Base-by-base conservation (phyloP, 2,329 filamentous ascomycete species). In the Pseudocercospora fijiensis region DNA sequence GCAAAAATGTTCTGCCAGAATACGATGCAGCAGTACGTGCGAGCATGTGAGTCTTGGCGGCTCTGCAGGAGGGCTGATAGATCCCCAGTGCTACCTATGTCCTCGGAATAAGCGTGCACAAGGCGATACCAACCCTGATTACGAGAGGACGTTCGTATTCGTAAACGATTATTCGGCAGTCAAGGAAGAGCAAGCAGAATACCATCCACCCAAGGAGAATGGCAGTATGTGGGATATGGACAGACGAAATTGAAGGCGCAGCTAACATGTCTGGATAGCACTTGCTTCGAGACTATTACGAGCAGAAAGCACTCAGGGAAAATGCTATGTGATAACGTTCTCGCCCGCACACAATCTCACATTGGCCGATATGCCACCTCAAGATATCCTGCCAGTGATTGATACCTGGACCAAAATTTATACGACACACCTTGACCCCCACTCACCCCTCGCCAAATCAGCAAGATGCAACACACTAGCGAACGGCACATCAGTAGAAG, bases 141-240 rank as follows among this genome's bases (percentile, higher is more conserved):
- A 98, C 75, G 84, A 90, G 58, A 86, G 86, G 73, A 96, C 92
- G 0, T 98, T 96, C 76, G 89, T 94, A 43, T 99, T 99, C 74
- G 90, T 98, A 70, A 99, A 99, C 74, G 95, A 99, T 77, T 99
- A 95, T 79, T 96, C 92, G 73, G 95, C 95, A 1, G 94, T 99
- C 57, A 97, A 96, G 79, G 93, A 97, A 78, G 84, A 90, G 67
- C 95, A 99, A 78, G 88, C 89, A 28, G 88, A 91, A 55, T 99
- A 98, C 78, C 78, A 80, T 20, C 80, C 80, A 13, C 77, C 80
- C 22, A 76, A 79, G n/a, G 76, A 82, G 62, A 78, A 80, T 72
- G 81, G 80, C 67, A 80, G 84, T 84, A 74, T 66, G 79, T 62
- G 7, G 30, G 28, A 33, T 27, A 52, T 11, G 26, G 41, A 61